Base-by-base conservation (phyloP, 208 protist species). In the Trypanosoma grayi region DNA sequence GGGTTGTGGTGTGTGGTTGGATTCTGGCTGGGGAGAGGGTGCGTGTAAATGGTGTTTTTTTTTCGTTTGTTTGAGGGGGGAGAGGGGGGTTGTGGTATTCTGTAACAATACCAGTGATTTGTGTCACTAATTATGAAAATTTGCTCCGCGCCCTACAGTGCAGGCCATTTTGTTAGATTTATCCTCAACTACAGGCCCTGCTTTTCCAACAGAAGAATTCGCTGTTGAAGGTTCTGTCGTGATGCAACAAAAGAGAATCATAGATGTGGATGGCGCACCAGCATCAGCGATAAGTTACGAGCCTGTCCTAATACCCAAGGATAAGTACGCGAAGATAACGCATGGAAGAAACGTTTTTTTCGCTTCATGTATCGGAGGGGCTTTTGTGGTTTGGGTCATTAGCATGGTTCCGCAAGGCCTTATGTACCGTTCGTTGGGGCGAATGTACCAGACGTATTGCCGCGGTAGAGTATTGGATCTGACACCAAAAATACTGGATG, bases 271-370 rank as follows among this genome's bases (percentile, higher is more conserved):
- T 27, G 48, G 22, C 6, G 22, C 16, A 45, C 31, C 22, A 8
- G 50, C n/a, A 50, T 1, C n/a, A n/a, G n/a, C n/a, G n/a, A n/a
- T n/a, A 22, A 39, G 48, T 9, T 83, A 86, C 33, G 61, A 80
- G 18, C 77, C 73, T 8, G 63, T 72, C 9, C 60, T 81, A 27
- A 79, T 92, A 31, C 61, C 85, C 45, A 75, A 77, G 52, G 81
- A 89, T 4, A 92, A 92, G 66, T 92, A 92, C 56, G 71, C 81
- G n/a, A 84, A 75, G 37, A 77, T 92, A 54, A 75, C 79, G 0
- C 70, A 82, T 18, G 82, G 82, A 1, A 57, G 80, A 43, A 92
- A 89, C 60, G 59, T 75, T 7, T 92, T 89, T 66, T 81, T 92
- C 39, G 46, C 75, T 37, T 65, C 75, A 3, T 78, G 71, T 27